These are phyloP conservation scores for Mycena epipterygia DNA, from an alignment of 768 basidiomycete species.

Conservation along the genomic window DNA sequence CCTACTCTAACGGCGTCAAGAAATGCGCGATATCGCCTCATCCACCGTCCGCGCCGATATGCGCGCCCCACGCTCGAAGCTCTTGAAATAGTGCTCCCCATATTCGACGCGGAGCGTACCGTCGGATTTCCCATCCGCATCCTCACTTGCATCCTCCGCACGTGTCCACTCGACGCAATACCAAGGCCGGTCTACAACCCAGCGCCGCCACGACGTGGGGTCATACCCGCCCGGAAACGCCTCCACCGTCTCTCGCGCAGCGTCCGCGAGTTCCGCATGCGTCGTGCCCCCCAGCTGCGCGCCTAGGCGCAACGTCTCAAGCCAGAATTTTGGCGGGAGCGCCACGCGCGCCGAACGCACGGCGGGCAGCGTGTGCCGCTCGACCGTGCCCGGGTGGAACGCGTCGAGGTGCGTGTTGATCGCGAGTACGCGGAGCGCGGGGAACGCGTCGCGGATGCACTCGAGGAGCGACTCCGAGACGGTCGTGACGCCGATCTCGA, in stretches of 20 bases:
- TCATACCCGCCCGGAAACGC: constrained; percentile 25
- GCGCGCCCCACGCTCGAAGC: constrained; percentile 29
- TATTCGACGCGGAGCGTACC: constrained; percentile 25
- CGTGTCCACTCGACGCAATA: constrained; percentile 25
- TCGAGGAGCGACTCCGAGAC: constrained; percentile 35
- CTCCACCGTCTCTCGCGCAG: constrained; percentile 7
- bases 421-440: constrained; percentile 32
- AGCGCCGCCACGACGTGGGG: constrained; percentile 32
- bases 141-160: neutral
- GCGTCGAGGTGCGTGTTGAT: constrained; percentile 40
- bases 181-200: constrained; percentile 34
- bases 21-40: constrained; percentile 15
- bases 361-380: neutral
- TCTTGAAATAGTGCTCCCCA: constrained; percentile 28
- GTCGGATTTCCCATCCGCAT: neutral
- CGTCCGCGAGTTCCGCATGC: neutral
- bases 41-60: constrained; percentile 9
- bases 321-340: neutral
- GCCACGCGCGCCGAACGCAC: neutral
- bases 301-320: constrained; percentile 7
- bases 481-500: constrained; percentile 36
- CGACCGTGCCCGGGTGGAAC: constrained; percentile 36
- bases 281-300: constrained; percentile 13
- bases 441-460: constrained; percentile 27
- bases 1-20: too few species aligned